Evolutionary conservation across 1,284 basidiomycete genomes (phyloP), one percentile per base, ranked within the genome.

Genomic region (Malassezia equina): DNA sequence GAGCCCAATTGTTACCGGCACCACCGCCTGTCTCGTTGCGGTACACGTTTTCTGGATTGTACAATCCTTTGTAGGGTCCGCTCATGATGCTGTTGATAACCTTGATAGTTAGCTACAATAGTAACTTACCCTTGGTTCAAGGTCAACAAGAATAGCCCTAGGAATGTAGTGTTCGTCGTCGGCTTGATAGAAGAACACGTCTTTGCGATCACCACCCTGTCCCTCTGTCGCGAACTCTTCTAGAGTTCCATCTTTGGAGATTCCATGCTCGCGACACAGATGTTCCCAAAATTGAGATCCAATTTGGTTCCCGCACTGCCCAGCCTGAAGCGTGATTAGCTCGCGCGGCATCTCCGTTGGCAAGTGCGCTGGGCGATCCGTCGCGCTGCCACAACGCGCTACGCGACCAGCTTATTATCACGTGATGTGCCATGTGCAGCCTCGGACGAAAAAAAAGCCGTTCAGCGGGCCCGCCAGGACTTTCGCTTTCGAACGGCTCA

Each of bases 161-260:
- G 94, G 94, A 64, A 98, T 91, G 76, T 98, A 99, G 72, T 96
- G 93, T 75, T 98, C 94, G 74, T 99, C 94, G 75, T 99, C 94
- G 11, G 94, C 94, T 76, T 98, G 94, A 76, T 99, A 99, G 78
- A 99, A 99, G 78, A 99, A 99, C 39, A 96, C 93, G 77, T 99
- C 94, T 73, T 98, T 99, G 65, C 94, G 81, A 76, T 98, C 94
- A 19, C 67, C 70, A 1, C 65, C 69, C 13, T 58, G 55, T 17
- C 63, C 64, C 49, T 72, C 70, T 4, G 63, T 62, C 39, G 70
- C 71, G 21, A 60, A 71, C 8, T 73, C 70, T 40, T 69, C 68
- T 31, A 73, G 50, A 3, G 71, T 74, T n/a, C 71, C 71, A 45
- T 74, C 70, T 49, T 64, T 59, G 7, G 65, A 59, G 36, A 74